A percentile compares a stretch with the other conserved stretches of the same genome.
Evolutionary conservation across 305 asterid species (phyloP).

Genomic region (Rubia balearica): DNA sequence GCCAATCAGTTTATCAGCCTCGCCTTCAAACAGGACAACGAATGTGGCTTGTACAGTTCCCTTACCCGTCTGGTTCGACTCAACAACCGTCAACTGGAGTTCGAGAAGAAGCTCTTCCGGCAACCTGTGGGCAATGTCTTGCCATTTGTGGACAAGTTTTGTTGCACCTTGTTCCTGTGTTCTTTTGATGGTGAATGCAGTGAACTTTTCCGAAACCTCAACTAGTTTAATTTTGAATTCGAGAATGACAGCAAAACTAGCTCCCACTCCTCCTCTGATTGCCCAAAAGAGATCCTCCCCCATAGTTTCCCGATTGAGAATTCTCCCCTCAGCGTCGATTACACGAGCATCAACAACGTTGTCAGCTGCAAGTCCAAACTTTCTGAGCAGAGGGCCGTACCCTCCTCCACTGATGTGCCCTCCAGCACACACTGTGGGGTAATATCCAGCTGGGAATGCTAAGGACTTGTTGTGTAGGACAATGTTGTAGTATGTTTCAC

Average conservation of each 20-base stretch:
- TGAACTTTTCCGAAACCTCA: slow-evolving; percentile 9
- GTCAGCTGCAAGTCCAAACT: slow-evolving; percentile 16
- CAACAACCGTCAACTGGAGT: not conserved
- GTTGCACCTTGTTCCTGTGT: slow-evolving; percentile 11
- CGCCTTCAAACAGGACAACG: slow-evolving; percentile 14
- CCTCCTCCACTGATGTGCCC: slow-evolving; percentile 18
- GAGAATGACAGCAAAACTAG: slow-evolving; percentile 16
- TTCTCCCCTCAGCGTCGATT: slow-evolving; percentile 1
- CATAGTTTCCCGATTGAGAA: slow-evolving; percentile 15
- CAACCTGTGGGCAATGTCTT: slow-evolving; percentile 8
- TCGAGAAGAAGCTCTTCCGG: slow-evolving; percentile 4
- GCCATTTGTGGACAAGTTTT: slow-evolving; percentile 17
- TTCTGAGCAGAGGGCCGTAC: slow-evolving; percentile 12
- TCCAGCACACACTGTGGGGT: slow-evolving; percentile 14
- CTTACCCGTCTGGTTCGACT: not conserved
- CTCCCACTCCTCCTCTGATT: slow-evolving; percentile 17
- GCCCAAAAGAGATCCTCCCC: slow-evolving; percentile 21
- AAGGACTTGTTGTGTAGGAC: not conserved
- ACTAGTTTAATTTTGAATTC: slow-evolving; percentile 1
- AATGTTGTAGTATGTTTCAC: slow-evolving; percentile 13
- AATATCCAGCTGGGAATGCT: slow-evolving; percentile 13
- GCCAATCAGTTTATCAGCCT: not conserved
- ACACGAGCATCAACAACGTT: slow-evolving; percentile 16
- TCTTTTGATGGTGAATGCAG: not conserved
- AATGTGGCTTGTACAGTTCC: slow-evolving; percentile 10